Base-by-base conservation (phyloP, 352 stramenopile genomes). In the Globisporangium viniferum region DNA sequence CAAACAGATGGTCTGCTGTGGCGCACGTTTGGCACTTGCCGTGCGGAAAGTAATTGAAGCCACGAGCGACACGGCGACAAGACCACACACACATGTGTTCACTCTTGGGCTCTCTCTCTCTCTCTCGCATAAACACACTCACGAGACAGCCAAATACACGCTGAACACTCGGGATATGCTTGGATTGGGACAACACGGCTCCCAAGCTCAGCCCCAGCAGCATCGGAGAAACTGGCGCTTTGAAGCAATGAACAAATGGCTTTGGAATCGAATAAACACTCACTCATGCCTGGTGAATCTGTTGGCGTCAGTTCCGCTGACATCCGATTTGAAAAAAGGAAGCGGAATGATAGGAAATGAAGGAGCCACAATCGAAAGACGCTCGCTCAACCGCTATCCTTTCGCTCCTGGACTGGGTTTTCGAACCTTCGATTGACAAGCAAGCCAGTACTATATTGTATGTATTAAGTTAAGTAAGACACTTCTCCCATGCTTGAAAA, bases 401-500 rank as follows among this genome's bases (percentile, higher is more conserved):
- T 46, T 33, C 24, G 4, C 55, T 44, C 55, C 54, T 14, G 41
- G 15, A 49, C 41, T 12, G 18, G 18, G 15, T 29, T 57, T 57
- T 48, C 15, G 55, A 46, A 61, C 18, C 55, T 46, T 61, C 56
- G 56, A 61, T 48, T 61, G 55, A 61, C 31, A 20, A 48, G 55
- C 31, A 46, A 61, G 3, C 5, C 9, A 46, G 8, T 61, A 61
- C 55, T 1, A 31, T 10, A 5, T 0, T 20, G 15, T 5, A 2
- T 5, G 31, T 22, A 31, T 61, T 12, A 48, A 61, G 31, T 61
- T 7, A 31, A 61, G 18, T 29, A 1, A 55, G 48, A 29, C 20
- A 27, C 7, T 24, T 27, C n/a, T 29, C 9, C 5, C 0, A 15
- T 27, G 0, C 2, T 14, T 12, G 20, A 55, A 29, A 29, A 24